Conservation (phyloP, 2,329 filamentous ascomycete genomes). For the Pyrenophora graminea region DNA sequence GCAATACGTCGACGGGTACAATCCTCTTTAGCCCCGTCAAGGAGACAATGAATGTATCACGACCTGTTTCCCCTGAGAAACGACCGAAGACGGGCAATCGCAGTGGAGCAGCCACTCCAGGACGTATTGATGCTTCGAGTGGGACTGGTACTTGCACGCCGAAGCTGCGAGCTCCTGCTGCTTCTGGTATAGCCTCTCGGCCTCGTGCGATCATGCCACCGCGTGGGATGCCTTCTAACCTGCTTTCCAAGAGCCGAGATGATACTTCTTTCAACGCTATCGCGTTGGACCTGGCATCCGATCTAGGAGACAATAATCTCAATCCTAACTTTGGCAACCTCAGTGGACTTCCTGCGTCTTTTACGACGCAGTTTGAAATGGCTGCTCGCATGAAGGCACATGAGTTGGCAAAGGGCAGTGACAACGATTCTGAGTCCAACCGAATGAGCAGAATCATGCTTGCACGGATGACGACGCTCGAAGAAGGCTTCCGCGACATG, state of each 20-base stretch:
- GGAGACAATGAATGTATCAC: slow-evolving; percentile 45
- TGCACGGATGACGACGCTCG: slow-evolving; percentile 88
- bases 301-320: slow-evolving; percentile 65
- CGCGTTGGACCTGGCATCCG: slow-evolving; percentile 71
- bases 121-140: slow-evolving; percentile 26
- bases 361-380: slow-evolving; percentile 67
- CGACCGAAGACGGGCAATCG: slow-evolving; percentile 37
- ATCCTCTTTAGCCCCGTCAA: slow-evolving; percentile 76
- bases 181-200: slow-evolving; percentile 35
- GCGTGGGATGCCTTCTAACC: slow-evolving; percentile 60
- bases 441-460: slow-evolving; percentile 73
- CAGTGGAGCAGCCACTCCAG: slow-evolving; percentile 42
- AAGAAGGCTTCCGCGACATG: slow-evolving; percentile 89
- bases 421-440: slow-evolving; percentile 41
- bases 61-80: slow-evolving; percentile 35
- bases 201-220: slow-evolving; percentile 39
- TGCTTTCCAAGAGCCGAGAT: slow-evolving; percentile 56
- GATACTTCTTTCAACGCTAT: slow-evolving; percentile 67
- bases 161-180: slow-evolving; percentile 39
- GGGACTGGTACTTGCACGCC: slow-evolving; percentile 48
- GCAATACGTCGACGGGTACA: slow-evolving; percentile 79
- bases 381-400: slow-evolving; percentile 35
- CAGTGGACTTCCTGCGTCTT: slow-evolving; percentile 71
- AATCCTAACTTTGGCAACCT: slow-evolving; percentile 66
- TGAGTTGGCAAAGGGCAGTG: slow-evolving; percentile 26